phyloP scores from a whole-genome alignment of 331 rosid genomes.

The Malus hybrid region DNA sequence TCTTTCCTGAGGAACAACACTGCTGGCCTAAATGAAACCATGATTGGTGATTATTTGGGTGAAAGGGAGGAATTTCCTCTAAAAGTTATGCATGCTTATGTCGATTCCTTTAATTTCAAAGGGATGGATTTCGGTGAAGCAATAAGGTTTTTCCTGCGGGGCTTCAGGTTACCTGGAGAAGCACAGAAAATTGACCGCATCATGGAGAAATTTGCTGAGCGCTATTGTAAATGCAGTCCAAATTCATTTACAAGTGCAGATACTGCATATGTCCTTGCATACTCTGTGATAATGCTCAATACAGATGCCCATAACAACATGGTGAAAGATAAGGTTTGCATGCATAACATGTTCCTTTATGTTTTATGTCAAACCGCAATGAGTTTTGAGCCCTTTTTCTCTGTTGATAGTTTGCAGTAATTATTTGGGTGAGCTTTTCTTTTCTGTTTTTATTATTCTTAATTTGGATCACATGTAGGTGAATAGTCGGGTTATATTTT shows the following conservation, averaged over 20 bases:
- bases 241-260: conserved; percentile 97
- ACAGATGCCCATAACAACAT: conserved; percentile 95
- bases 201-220: conserved; percentile 99
- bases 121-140: conserved; percentile 95
- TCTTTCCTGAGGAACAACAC: conserved; percentile 79
- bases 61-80: conserved; percentile 93
- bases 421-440: neutral
- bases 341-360: conserved; percentile 16
- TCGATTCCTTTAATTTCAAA: conserved; percentile 87
- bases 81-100: conserved; percentile 99
- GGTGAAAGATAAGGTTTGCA: conserved; percentile 95
- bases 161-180: conserved; percentile 98
- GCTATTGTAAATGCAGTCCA: conserved; percentile 94
- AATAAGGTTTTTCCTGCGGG: conserved; percentile 86
- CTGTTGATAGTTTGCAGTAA: neutral
- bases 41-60: conserved; percentile 95
- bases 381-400: neutral
- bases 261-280: conserved; percentile 96
- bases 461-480: neutral
- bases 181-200: conserved; percentile 99
- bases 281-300: conserved; percentile 96
- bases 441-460: neutral
- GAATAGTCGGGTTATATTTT: neutral
- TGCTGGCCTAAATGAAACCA: conserved; percentile 67
- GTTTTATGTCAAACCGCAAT: neutral